phyloP scores from a whole-genome alignment of 1,284 basidiomycete genomes.

The Puccinia polysora region DNA sequence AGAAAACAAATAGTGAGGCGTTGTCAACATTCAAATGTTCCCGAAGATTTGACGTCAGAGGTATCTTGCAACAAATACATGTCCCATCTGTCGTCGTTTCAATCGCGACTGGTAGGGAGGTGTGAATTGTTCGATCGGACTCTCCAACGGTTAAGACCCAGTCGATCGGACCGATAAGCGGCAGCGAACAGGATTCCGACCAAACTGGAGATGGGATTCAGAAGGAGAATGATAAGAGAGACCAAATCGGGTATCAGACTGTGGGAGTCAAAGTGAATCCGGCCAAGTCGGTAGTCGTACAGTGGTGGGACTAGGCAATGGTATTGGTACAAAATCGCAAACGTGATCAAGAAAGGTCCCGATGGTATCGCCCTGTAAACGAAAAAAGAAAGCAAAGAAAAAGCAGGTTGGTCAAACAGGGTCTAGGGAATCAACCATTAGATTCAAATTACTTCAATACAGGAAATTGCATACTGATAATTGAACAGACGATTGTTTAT shows the following conservation, averaged over 20 bases:
- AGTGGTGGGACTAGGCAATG: conserved; percentile 12
- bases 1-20: too few relatives aligned
- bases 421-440: not conserved
- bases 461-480: conserved; percentile 18
- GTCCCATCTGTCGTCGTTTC: too few relatives aligned
- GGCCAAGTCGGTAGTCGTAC: conserved; percentile 13
- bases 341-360: conserved; percentile 37
- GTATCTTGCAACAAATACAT: too few relatives aligned
- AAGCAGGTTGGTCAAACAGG: too few relatives aligned
- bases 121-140: too few relatives aligned
- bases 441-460: not conserved
- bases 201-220: conserved; percentile 18
- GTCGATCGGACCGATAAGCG: not conserved
- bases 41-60: too few relatives aligned
- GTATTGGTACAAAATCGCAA: conserved; percentile 38
- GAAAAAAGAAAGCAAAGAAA: too few relatives aligned
- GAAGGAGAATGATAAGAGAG: conserved; percentile 1
- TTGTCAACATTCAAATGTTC: too few relatives aligned
- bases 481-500: conserved; percentile 20
- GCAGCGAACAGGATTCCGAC: conserved; percentile 12
- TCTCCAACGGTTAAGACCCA: conserved; percentile 17
- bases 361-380: conserved; percentile 38
- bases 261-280: conserved; percentile 22
- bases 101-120: too few relatives aligned
- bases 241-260: conserved; percentile 12